These are phyloP conservation scores for Dacryopinax spathularia DNA, from an alignment of 768 basidiomycete genomes.

Conservation along the genomic window DNA sequence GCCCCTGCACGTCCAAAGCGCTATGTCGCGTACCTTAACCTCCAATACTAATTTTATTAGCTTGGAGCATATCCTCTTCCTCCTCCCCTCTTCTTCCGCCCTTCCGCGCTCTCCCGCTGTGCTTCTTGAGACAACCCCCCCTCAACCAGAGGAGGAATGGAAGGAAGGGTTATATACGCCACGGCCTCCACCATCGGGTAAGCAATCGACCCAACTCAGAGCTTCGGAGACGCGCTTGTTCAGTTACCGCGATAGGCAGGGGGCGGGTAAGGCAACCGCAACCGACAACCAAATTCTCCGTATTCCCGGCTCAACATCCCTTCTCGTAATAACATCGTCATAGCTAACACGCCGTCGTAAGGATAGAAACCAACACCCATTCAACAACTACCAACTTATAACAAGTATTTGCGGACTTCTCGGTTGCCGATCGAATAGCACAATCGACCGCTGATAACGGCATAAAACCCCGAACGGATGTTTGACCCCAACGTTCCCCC, in stretches of 20 bases:
- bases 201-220: background rate
- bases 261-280: background rate
- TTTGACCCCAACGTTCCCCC: background rate
- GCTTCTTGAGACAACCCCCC: background rate
- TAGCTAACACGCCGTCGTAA: background rate
- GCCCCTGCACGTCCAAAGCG: background rate
- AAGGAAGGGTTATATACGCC: background rate
- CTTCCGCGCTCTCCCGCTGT: no score
- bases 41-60: no score
- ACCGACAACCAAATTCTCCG: no score
- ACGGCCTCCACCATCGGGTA: background rate
- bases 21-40: constrained; percentile 4
- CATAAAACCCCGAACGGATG: background rate
- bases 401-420: background rate
- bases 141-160: background rate
- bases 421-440: background rate
- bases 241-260: background rate
- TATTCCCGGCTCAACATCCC: background rate
- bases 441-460: background rate
- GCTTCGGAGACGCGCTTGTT: background rate
- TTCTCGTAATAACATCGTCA: background rate
- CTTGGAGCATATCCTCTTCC: background rate
- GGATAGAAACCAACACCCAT: background rate
- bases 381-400: background rate
- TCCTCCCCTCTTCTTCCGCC: background rate